phyloP scores from a whole-genome alignment of 305 asterid genomes.

The Rubia balearica region DNA sequence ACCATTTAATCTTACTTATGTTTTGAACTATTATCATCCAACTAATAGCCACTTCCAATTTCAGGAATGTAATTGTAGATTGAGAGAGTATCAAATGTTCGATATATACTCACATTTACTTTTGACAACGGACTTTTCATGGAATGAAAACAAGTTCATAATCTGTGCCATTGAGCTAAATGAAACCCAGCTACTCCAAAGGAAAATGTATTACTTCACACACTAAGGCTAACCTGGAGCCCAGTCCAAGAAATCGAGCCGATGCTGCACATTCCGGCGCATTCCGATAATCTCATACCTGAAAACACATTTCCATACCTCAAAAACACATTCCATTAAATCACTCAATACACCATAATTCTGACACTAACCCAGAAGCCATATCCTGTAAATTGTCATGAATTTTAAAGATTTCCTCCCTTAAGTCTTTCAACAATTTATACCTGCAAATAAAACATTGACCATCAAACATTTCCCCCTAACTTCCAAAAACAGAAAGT shows the following conservation, averaged over 20 bases:
- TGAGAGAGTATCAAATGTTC: neutral
- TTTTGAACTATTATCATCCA: neutral
- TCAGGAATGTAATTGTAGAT: neutral
- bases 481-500: neutral
- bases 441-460: constrained; percentile 39
- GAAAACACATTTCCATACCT: constrained; percentile 12
- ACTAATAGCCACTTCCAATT: neutral
- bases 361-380: constrained; percentile 74
- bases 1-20: no score
- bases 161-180: neutral
- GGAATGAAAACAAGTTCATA: neutral
- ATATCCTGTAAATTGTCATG: constrained; percentile 52
- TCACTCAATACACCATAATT: constrained; percentile 5
- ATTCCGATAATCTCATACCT: constrained; percentile 82
- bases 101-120: neutral
- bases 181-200: neutral
- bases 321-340: constrained; percentile 7
- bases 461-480: neutral
- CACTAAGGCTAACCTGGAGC: constrained; percentile 77
- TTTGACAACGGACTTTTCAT: neutral
- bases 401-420: constrained; percentile 54
- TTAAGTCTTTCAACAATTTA: constrained; percentile 79
- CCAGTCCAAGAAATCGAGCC: constrained; percentile 96
- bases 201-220: neutral
- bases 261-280: constrained; percentile 87